These are phyloP conservation scores for Panicum miliaceum DNA, from an alignment of 176 grass and related monocot genomes.

Conservation along the genomic window DNA sequence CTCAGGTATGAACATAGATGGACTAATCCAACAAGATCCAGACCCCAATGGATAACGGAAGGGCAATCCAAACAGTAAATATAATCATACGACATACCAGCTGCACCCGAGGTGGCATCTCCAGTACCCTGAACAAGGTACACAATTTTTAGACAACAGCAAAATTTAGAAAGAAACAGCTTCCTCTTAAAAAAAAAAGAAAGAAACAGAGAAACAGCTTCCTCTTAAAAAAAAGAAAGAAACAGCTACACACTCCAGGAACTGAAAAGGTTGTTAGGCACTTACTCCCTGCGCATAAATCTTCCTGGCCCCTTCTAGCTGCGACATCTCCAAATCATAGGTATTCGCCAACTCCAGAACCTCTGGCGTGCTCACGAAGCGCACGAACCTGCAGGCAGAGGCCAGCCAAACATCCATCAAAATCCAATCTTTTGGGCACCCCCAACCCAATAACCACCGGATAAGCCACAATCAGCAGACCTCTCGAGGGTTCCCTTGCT, in stretches of 20 bases:
- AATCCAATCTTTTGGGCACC: conserved; percentile 22
- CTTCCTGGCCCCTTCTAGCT: conserved; percentile 93
- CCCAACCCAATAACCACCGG: neutral
- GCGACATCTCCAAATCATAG: conserved; percentile 88
- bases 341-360: conserved; percentile 82
- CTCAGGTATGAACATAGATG: conserved; percentile 28
- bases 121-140: conserved; percentile 59
- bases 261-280: conserved; percentile 31
- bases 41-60: neutral
- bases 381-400: conserved; percentile 75
- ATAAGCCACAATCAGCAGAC: conserved; percentile 43
- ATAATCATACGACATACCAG: conserved; percentile 53
- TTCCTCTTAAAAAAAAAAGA: too few relatives aligned
- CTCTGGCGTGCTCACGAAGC: conserved; percentile 97
- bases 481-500: conserved; percentile 97
- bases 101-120: conserved; percentile 56
- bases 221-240: too few relatives aligned
- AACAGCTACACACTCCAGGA: neutral
- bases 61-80: neutral
- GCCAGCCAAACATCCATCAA: conserved; percentile 34
- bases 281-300: conserved; percentile 88
- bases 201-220: neutral
- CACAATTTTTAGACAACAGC: conserved; percentile 40
- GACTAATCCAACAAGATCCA: neutral
- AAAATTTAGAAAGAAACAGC: conserved; percentile 14